Base-by-base conservation (phyloP, 2,329 filamentous ascomycete genomes). In the Aspergillus sp. region DNA sequence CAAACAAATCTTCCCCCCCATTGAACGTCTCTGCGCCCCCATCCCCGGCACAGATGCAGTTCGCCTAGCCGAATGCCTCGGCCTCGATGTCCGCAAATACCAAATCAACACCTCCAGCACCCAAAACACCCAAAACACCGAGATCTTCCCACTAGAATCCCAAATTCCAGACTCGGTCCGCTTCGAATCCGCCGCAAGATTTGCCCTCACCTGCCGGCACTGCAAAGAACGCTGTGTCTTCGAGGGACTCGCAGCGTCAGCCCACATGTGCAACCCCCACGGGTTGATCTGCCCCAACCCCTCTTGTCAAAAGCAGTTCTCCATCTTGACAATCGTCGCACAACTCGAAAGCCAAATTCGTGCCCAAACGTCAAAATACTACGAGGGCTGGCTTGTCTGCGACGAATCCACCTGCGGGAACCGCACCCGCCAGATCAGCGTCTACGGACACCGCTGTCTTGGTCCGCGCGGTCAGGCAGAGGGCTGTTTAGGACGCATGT, bases 1-100 rank as follows among this genome's bases (percentile, higher is more conserved):
- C 79, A 99, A 99, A 80, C 95, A 99, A 76, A 97, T 99, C 58
- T 91, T 99, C 77, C 95, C 95, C 11, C 95, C 95, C 0, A 95
- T 99, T 25, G 95, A 99, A 78, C 91, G 95, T 82, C 87, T 99
- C 21, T 99, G 95, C 73, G 95, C 93, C 60, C 96, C 96, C 59
- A 97, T 99, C 68, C 86, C 86, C 14, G 95, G 95, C 58, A 99
- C 95, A 2, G 96, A 96, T 62, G 90, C 93, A 7, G 86, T 91
- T 2, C 88, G 93, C 63, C 84, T 99, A 9, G 95, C 95, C 2
- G 93, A 97, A 72, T 96, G 95, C 72, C 85, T 99, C 14, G 95
- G 95, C 2, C 87, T 99, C 25, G 95, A 99, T 73, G 87, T 91
- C 25, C 86, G 86, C 66, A 95, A 95, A 67, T 99, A 98, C 73